Evolutionary conservation across 2,329 filamentous ascomycete genomes (phyloP).

Genomic region (Pseudogymnoascus sp.): DNA sequence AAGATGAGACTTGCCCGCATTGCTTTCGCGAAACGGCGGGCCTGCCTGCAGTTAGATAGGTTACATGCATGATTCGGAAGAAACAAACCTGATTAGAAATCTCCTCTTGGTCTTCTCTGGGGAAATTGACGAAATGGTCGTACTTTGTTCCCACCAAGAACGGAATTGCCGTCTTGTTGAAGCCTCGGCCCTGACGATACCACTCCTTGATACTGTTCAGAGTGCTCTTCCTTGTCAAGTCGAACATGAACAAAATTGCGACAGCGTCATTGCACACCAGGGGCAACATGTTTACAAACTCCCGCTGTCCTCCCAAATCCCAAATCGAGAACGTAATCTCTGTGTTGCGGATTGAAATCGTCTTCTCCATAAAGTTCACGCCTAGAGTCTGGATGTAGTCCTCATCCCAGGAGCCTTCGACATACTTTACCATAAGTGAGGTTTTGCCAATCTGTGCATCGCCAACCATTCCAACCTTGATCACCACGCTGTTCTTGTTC

Average conservation of each 20-base stretch:
- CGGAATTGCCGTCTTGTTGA: slow-evolving; percentile 99
- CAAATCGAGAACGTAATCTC: slow-evolving; percentile 99
- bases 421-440: slow-evolving; percentile 98
- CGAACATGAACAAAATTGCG: slow-evolving; percentile 99
- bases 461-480: slow-evolving; percentile 99
- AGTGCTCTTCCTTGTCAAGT: slow-evolving; percentile 94
- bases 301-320: slow-evolving; percentile 94
- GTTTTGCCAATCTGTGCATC: slow-evolving; percentile 99
- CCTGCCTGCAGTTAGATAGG: slow-evolving; percentile 43
- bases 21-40: slow-evolving; percentile 89
- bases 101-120: slow-evolving; percentile 93
- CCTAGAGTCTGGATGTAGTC: slow-evolving; percentile 98
- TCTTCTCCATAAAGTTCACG: slow-evolving; percentile 99
- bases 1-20: slow-evolving; percentile 98
- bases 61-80: background rate
- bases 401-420: slow-evolving; percentile 98
- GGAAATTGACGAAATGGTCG: slow-evolving; percentile 98
- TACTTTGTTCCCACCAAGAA: slow-evolving; percentile 97
- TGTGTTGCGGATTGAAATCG: slow-evolving; percentile 96
- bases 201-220: slow-evolving; percentile 99
- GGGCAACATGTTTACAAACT: slow-evolving; percentile 99
- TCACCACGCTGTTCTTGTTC: slow-evolving; percentile 67
- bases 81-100: slow-evolving; percentile 79
- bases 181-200: slow-evolving; percentile 94
- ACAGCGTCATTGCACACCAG: slow-evolving; percentile 99